Evolutionary conservation across 2,329 filamentous ascomycete species (phyloP).

Genomic region (Aspergillus calidoustus): DNA sequence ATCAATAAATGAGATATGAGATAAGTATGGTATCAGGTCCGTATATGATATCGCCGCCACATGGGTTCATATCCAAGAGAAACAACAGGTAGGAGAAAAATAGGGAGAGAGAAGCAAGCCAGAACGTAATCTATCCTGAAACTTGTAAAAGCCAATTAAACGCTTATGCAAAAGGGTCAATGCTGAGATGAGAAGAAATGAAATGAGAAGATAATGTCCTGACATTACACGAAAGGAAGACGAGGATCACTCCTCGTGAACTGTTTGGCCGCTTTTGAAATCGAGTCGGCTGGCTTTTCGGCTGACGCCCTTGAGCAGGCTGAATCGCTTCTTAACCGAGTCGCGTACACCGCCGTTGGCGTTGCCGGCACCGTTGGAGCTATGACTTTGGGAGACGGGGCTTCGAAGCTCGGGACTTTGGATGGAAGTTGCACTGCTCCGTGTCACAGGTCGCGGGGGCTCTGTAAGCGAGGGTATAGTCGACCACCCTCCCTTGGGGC

Average conservation of each 20-base stretch:
- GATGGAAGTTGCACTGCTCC: constrained; percentile 29
- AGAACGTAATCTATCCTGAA: background rate
- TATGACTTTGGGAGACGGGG: constrained; percentile 39
- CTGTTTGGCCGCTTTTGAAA: constrained; percentile 38
- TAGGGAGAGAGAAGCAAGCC: constrained; percentile 13
- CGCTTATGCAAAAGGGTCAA: constrained; percentile 23
- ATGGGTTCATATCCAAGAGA: constrained; percentile 17
- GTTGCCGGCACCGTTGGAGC: constrained; percentile 40
- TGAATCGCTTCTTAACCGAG: constrained; percentile 77
- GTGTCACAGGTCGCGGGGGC: constrained; percentile 40
- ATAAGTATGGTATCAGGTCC: constrained; percentile 10
- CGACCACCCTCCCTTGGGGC: constrained; percentile 38
- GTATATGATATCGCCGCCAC: constrained; percentile 13
- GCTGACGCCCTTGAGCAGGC: constrained; percentile 71
- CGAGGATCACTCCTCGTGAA: constrained; percentile 43
- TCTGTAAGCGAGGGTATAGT: constrained; percentile 41
- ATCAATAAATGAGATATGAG: constrained; percentile 15
- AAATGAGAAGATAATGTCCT: constrained; percentile 28
- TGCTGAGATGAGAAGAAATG: constrained; percentile 11
- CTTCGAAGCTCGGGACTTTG: constrained; percentile 26
- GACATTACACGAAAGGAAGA: constrained; percentile 30
- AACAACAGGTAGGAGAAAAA: constrained; percentile 19
- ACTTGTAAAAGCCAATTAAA: constrained; percentile 14
- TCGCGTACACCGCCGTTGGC: constrained; percentile 50
- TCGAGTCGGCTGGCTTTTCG: constrained; percentile 67